phyloP scores from a whole-genome alignment of 164 flowering plant species.

The Magnolia changhungtana region DNA sequence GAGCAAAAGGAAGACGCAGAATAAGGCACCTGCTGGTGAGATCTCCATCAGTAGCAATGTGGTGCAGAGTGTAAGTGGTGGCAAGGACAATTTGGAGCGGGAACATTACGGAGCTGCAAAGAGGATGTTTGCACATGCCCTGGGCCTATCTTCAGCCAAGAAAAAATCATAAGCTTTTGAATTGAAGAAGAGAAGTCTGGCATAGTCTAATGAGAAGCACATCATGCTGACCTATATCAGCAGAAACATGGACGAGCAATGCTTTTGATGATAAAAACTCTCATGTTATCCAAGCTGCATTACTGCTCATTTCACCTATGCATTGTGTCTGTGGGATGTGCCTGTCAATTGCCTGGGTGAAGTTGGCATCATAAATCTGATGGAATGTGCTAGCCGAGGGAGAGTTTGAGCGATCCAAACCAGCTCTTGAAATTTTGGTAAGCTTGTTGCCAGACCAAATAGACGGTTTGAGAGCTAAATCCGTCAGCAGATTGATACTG shows the following conservation, averaged over 20 bases:
- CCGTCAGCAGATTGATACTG: neutral
- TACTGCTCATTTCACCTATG: neutral
- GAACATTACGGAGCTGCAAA: conserved; percentile 83
- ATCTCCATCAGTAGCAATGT: conserved; percentile 8
- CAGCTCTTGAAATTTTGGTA: neutral
- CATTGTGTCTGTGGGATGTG: neutral
- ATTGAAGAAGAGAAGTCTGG: conserved; percentile 20
- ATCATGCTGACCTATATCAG: neutral
- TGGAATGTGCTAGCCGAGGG: neutral
- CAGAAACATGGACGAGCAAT: neutral
- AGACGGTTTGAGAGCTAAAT: neutral
- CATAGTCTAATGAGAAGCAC: conserved; percentile 11
- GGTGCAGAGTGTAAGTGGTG: conserved; percentile 21
- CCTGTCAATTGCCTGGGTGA: neutral
- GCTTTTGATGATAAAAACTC: neutral
- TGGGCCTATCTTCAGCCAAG: conserved; percentile 47
- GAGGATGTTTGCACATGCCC: conserved; percentile 82
- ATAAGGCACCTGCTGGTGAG: conserved; percentile 11
- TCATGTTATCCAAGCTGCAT: neutral
- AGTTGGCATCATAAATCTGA: neutral
- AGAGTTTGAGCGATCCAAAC: neutral
- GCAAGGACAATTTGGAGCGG: conserved; percentile 31
- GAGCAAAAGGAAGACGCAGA: conserved; percentile 12
- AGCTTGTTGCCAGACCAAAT: neutral
- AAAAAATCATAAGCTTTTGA: conserved; percentile 15